Evolutionary conservation across 129 eudicot species (phyloP), one percentile per base, ranked within the genome.

Genomic region (Ambrosia trifida): DNA sequence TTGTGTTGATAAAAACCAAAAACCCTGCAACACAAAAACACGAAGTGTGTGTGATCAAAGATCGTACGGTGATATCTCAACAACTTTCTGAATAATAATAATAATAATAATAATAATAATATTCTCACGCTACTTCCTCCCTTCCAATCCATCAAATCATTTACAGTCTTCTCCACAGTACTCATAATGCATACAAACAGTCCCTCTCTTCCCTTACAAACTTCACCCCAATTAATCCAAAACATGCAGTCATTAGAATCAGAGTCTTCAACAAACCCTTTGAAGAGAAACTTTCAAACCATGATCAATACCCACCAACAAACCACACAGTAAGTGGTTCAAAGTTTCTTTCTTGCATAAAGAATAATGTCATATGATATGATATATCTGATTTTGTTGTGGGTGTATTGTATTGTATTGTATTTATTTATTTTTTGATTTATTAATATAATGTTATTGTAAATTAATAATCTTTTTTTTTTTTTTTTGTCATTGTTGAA

Each of bases 261-360:
- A 24, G 28, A 24, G 1, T 24, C 28, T 24, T 24, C 28, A 24
- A 24, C 28, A 24, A 66, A 66, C 38, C 54, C 56, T 66, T 24
- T 66, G 70, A 66, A 66, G 56, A 66, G 70, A 66, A 19, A 24
- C 24, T 66, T 66, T 20, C 20, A 24, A 66, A 66, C 70, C 18
- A 66, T 66, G 70, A 66, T 5, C 11, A 28, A 20, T 44, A 36
- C 5, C 38, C 5, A 6, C 47, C 69, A 64, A 64, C 51, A 40
- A 66, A 11, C 18, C 70, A 66, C 36, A 10, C 18, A 52, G 70
- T 66, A 66, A 43, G 70, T 44, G 36, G 44, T 44, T 24, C 19
- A 44, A 41, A 40, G 2, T 12, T 66, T 66, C 52, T 43, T 65
- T 36, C 11, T 2, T 11, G 11, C 28, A 65, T 65, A 40, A 3